Percentiles rank a stretch among this genome's conserved stretches.
Evolutionary conservation across 1,284 basidiomycete genomes (phyloP).

Genomic region (Irpex sp.): DNA sequence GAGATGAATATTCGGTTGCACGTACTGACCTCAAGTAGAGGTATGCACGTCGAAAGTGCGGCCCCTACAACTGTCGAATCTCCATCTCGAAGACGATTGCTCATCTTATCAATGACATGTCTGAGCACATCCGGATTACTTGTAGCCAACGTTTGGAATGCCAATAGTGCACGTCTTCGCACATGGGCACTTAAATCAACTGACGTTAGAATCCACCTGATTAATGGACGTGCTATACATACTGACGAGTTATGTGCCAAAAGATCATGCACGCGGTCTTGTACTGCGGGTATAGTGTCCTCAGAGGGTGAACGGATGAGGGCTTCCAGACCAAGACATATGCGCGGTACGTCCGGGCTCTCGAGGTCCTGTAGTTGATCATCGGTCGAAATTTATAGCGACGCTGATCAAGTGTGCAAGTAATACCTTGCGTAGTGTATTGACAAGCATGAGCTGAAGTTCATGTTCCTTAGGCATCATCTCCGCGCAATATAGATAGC

Average conservation of each 20-base stretch:
- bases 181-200: conserved; percentile 45
- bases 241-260: conserved; percentile 74
- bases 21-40: conserved; percentile 23
- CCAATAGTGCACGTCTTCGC: conserved; percentile 57
- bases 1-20: not conserved
- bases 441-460: conserved; percentile 77
- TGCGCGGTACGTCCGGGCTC: conserved; percentile 43
- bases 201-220: conserved; percentile 7
- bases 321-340: conserved; percentile 70
- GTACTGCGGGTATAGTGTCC: conserved; percentile 70
- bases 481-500: conserved; percentile 72
- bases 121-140: conserved; percentile 45
- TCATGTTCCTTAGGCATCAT: conserved; percentile 66
- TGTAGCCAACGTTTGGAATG: conserved; percentile 50
- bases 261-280: conserved; percentile 57
- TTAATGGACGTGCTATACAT: conserved; percentile 23
- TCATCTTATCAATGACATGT: conserved; percentile 38
- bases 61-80: conserved; percentile 45
- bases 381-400: not conserved
- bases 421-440: conserved; percentile 71
- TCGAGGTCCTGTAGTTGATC: conserved; percentile 56
- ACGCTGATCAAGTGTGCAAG: not conserved
- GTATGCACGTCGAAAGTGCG: conserved; percentile 36
- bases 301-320: conserved; percentile 55
- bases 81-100: conserved; percentile 44